Base-by-base conservation (phyloP, 306 rosid genomes). In the Rubus parviflorus region DNA sequence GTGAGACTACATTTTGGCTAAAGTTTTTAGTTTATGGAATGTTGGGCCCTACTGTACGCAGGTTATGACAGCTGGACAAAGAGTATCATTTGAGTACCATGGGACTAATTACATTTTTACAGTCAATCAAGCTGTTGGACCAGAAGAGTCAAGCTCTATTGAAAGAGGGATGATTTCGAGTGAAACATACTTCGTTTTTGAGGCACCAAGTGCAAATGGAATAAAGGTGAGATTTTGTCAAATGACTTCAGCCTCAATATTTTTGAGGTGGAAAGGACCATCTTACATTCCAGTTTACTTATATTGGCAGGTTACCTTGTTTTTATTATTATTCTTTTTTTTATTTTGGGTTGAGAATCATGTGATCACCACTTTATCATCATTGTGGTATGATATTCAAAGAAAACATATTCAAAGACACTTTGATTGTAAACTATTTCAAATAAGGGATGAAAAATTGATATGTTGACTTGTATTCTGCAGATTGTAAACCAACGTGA, bases 401-500 rank as follows among this genome's bases (percentile, higher is more conserved):
- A 4, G 35, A 60, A 45, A 81, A 60, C 57, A 41, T 30, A 46
- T 64, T 68, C 65, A 67, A 77, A 35, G 20, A 48, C 45, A 74
- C 53, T 42, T 45, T 42, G 61, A 46, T 64, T 10, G 38, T 19
- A 13, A 19, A 54, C 60, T 42, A 53, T 77, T 47, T 52, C 30
- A 53, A 71, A 77, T 79, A 49, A 53, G 25, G 74, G 42, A 30
- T 9, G 42, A 19, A 20, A 69, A 60, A 40, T 20, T 61, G 65
- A 76, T 51, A 23, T 5, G 51, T 37, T 80, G 20, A 47, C 77
- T 75, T 86, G 45, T 70, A 51, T 77, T 78, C 68, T 83, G 75
- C 93, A 96, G 99, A 81, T 96, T 57, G 86, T 88, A 75, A 91
- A 91, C 84, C 99, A 96, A 86, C 97, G 99, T 30, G 97, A 93